Conservation (phyloP, 2,329 filamentous ascomycete species). For the Phialophora verrucosa region DNA sequence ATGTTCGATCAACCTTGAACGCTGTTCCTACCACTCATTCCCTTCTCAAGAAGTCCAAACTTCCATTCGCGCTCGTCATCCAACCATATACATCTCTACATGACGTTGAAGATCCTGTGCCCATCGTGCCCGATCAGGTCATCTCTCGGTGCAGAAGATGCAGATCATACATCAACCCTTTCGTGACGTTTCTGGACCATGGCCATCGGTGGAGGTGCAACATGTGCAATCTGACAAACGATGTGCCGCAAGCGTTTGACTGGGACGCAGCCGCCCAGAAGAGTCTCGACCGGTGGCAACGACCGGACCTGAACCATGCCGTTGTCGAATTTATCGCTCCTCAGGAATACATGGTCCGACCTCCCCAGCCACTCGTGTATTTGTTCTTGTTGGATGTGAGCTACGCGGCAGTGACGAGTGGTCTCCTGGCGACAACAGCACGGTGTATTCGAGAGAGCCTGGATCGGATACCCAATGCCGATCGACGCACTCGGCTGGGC, state of each 20-base stretch:
- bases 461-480: conserved; percentile 96
- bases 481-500: conserved; percentile 86
- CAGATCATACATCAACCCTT: conserved; percentile 96
- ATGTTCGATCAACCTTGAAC: conserved; percentile 93
- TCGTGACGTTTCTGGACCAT: conserved; percentile 93
- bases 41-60: conserved; percentile 92
- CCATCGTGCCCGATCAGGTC: conserved; percentile 93
- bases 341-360: conserved; percentile 99
- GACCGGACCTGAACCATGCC: conserved; percentile 91
- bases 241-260: conserved; percentile 98
- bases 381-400: conserved; percentile 95
- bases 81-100: conserved; percentile 94
- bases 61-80: conserved; percentile 94
- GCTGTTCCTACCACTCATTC: conserved; percentile 90
- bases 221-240: conserved; percentile 98
- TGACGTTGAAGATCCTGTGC: conserved; percentile 88
- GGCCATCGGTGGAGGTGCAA: conserved; percentile 99
- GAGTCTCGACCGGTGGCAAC: conserved; percentile 87
- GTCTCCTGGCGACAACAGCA: conserved; percentile 87
- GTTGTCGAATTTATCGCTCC: conserved; percentile 97
- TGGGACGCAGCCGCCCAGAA: conserved; percentile 95
- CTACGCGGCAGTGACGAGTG: conserved; percentile 85
- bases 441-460: conserved; percentile 94
- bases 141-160: conserved; percentile 96
- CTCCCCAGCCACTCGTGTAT: conserved; percentile 93